Evolutionary conservation across 2,329 filamentous ascomycete species (phyloP).

Genomic region (Ascochyta clinopodiicola): DNA sequence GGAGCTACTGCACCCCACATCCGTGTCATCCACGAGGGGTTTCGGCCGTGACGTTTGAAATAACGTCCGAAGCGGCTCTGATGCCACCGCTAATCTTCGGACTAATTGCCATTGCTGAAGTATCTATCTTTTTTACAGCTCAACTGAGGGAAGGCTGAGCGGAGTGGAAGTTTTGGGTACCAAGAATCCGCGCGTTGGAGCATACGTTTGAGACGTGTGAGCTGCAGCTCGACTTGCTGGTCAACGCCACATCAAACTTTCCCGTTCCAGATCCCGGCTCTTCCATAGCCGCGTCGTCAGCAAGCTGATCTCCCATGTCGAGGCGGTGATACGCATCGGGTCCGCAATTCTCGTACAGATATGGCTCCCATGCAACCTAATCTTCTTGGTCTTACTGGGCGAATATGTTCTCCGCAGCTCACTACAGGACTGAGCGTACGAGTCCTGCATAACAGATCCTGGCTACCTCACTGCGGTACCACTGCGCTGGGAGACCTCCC

Average conservation of each 20-base stretch:
- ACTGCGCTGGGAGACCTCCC: conserved; percentile 24
- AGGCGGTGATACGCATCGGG: conserved; percentile 24
- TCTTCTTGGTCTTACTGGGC: conserved; percentile 19
- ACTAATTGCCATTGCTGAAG: conserved; percentile 21
- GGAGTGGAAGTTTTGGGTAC: neutral
- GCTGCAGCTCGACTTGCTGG: neutral
- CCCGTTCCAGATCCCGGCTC: neutral
- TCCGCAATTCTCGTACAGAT: conserved; percentile 32
- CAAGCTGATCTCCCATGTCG: conserved; percentile 3
- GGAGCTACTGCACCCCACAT: conserved; percentile 45
- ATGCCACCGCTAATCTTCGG: conserved; percentile 22
- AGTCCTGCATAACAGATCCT: conserved; percentile 30
- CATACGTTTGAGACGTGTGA: neutral
- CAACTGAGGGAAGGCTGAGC: neutral
- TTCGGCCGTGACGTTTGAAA: conserved; percentile 2
- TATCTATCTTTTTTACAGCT: conserved; percentile 3
- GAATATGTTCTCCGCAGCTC: conserved; percentile 34
- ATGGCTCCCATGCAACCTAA: conserved; percentile 22
- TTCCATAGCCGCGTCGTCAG: conserved; percentile 8
- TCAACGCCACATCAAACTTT: neutral
- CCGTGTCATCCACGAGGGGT: conserved; percentile 29
- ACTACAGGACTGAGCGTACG: conserved; percentile 18
- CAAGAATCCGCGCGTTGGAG: neutral
- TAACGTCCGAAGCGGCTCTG: conserved; percentile 4
- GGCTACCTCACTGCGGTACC: conserved; percentile 28